Percentiles rank a stretch among this genome's conserved stretches.
phyloP scores from a whole-genome alignment of 768 basidiomycete species.

The Tricholoma matsutake region DNA sequence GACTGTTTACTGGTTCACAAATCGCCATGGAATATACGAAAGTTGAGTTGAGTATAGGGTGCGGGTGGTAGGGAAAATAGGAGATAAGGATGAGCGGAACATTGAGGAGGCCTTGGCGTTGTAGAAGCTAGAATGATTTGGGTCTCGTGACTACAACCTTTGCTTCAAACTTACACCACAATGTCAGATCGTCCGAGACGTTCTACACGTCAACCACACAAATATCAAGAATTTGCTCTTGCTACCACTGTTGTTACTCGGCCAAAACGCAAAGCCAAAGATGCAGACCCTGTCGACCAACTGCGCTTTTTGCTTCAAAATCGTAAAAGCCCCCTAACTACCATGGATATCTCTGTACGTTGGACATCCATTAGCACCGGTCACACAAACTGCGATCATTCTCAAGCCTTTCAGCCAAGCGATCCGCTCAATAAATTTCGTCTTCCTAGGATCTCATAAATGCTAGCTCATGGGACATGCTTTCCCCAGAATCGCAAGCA shows the following conservation, averaged over 20 bases:
- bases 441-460: constrained; percentile 47
- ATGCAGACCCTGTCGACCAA: constrained; percentile 30
- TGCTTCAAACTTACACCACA: constrained; percentile 37
- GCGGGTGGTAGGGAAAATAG: background rate
- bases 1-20: constrained; percentile 51
- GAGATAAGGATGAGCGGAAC: too few species aligned
- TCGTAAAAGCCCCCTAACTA: constrained; percentile 47
- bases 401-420: constrained; percentile 10
- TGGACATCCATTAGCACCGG: background rate
- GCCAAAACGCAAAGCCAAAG: constrained; percentile 28
- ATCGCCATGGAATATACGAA: background rate
- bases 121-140: too few species aligned
- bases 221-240: constrained; percentile 1
- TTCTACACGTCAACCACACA: constrained; percentile 19
- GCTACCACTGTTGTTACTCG: background rate
- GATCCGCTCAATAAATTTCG: constrained; percentile 24
- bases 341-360: constrained; percentile 51
- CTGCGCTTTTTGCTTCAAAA: constrained; percentile 41
- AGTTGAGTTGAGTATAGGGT: background rate
- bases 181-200: constrained; percentile 31
- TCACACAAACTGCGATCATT: constrained; percentile 7
- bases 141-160: too few species aligned
- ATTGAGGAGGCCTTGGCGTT: too few species aligned
- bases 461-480: constrained; percentile 39
- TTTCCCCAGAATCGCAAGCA: constrained; percentile 39